These are phyloP conservation scores for Withania somnifera DNA, from an alignment of 305 asterid species.

Conservation along the genomic window DNA sequence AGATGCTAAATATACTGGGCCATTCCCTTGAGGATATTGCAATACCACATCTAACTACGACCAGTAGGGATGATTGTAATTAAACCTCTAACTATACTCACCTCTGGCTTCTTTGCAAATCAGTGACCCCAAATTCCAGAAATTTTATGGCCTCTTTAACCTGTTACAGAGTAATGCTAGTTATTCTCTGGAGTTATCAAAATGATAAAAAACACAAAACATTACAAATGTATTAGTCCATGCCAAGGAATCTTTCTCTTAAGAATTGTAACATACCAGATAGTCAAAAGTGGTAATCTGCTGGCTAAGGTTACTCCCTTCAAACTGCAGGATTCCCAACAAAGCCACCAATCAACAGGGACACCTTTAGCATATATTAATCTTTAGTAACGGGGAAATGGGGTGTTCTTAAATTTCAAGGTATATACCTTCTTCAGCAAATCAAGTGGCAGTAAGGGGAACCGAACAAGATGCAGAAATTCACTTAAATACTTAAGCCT, in stretches of 20 bases:
- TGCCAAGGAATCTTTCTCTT: neutral
- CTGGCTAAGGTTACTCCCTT: constrained; percentile 53
- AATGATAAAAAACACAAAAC: neutral
- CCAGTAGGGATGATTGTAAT: neutral
- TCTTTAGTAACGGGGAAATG: neutral
- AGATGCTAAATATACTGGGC: neutral
- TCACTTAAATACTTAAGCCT: constrained; percentile 39
- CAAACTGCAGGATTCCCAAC: constrained; percentile 45
- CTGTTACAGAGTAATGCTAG: constrained; percentile 25
- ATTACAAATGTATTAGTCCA: neutral
- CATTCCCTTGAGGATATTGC: neutral
- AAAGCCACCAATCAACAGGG: neutral
- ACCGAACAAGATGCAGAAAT: constrained; percentile 53
- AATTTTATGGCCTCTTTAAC: constrained; percentile 68
- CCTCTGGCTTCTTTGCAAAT: constrained; percentile 36
- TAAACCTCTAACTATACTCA: constrained; percentile 21
- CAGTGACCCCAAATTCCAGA: constrained; percentile 43
- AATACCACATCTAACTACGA: neutral
- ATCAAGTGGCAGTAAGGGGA: constrained; percentile 56
- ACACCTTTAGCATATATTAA: neutral
- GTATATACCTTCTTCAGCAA: constrained; percentile 52
- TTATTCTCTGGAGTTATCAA: neutral
- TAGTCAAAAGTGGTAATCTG: constrained; percentile 35
- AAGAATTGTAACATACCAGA: constrained; percentile 38
- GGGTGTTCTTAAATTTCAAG: neutral